These are phyloP conservation scores for Coemansia umbellata DNA, from an alignment of 192 early-diverging fungal species.

Conservation along the genomic window DNA sequence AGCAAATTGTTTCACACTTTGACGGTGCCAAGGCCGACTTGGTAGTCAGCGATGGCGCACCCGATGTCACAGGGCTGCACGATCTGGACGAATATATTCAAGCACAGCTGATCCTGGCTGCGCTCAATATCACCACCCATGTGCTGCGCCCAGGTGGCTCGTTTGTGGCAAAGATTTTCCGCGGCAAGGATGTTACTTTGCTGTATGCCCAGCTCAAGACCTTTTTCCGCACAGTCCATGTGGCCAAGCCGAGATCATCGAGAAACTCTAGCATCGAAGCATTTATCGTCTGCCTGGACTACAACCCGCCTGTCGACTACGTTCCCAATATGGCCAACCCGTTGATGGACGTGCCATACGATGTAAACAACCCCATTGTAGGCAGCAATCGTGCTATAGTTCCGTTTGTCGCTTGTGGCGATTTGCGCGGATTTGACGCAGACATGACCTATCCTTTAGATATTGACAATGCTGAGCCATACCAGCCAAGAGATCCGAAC, in stretches of 20 bases:
- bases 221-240: slow-evolving; percentile 89
- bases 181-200: slow-evolving; percentile 90
- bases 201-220: slow-evolving; percentile 87
- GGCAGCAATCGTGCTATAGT: slow-evolving; percentile 77
- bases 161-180: slow-evolving; percentile 98
- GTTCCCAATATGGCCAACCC: slow-evolving; percentile 88
- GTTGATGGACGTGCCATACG: slow-evolving; percentile 77
- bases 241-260: slow-evolving; percentile 89
- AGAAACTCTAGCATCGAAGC: slow-evolving; percentile 92
- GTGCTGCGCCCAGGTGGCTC: slow-evolving; percentile 85
- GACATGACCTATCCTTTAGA: slow-evolving; percentile 80
- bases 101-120: slow-evolving; percentile 90
- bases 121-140: slow-evolving; percentile 95
- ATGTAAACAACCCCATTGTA: slow-evolving; percentile 59
- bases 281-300: slow-evolving; percentile 91
- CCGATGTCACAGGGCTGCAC: slow-evolving; percentile 95
- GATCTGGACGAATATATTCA: slow-evolving; percentile 99
- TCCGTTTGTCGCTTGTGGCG: slow-evolving; percentile 90
- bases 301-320: slow-evolving; percentile 78
- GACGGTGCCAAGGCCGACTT: slow-evolving; percentile 85
- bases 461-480: slow-evolving; percentile 41
- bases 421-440: slow-evolving; percentile 82
- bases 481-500: slow-evolving; percentile 62
- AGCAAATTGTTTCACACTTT: slow-evolving; percentile 87
- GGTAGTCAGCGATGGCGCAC: slow-evolving; percentile 95